Evolutionary conservation across 164 flowering plant species (phyloP).

Genomic region (Kingdonia uniflora): DNA sequence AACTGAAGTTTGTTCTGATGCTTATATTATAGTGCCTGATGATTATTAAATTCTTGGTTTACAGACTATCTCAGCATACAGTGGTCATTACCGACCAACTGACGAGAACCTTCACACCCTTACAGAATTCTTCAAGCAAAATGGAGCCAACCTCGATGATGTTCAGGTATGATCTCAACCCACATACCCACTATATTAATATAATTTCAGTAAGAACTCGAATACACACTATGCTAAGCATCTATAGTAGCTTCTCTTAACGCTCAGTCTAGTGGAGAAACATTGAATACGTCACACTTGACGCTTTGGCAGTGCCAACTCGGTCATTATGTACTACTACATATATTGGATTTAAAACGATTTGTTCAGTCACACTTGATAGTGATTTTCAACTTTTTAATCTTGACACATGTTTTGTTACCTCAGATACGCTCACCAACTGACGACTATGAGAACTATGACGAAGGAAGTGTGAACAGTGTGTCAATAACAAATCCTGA

Average conservation of each 20-base stretch:
- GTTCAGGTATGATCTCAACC: too few relatives aligned
- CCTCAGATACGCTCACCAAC: slow-evolving; percentile 46
- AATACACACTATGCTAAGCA: too few relatives aligned
- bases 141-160: slow-evolving; percentile 55
- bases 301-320: neutral
- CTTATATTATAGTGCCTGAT: neutral
- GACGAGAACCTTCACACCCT: slow-evolving; percentile 55
- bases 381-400: neutral
- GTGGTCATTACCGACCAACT: slow-evolving; percentile 90
- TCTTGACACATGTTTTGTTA: too few relatives aligned
- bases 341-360: too few relatives aligned
- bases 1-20: too few relatives aligned
- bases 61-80: slow-evolving; percentile 79
- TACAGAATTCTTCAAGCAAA: slow-evolving; percentile 43
- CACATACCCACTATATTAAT: too few relatives aligned
- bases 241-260: too few relatives aligned
- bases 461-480: slow-evolving; percentile 17
- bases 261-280: too few relatives aligned
- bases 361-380: neutral
- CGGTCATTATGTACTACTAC: neutral
- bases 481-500: neutral
- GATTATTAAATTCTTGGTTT: slow-evolving; percentile 2
- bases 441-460: slow-evolving; percentile 42
- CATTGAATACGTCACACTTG: too few relatives aligned
- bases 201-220: too few relatives aligned